Percentiles rank a stretch among this genome's conserved stretches.
These are phyloP conservation scores for Tetracladium marchalianum DNA, from an alignment of 495 filamentous ascomycete species.

Conservation along the genomic window DNA sequence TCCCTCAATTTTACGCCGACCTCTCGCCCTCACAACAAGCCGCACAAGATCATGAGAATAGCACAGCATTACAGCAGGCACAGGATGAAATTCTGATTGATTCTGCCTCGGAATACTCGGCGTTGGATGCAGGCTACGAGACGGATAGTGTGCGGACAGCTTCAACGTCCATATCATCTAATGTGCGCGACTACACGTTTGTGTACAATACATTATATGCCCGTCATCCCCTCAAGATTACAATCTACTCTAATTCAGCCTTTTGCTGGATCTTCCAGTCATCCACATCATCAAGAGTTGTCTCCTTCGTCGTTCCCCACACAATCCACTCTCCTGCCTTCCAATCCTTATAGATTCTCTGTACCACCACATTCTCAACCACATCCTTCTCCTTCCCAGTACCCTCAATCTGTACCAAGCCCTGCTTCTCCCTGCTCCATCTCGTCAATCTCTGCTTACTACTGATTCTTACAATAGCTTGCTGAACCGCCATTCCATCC, in stretches of 20 bases:
- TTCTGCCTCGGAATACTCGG: conserved; percentile 3
- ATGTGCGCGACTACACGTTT: conserved; percentile 23
- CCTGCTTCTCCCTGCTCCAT: conserved; percentile 21
- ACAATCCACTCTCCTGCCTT: conserved; percentile 58
- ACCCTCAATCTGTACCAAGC: conserved; percentile 29
- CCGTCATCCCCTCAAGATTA: neutral
- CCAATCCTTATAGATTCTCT: conserved; percentile 43
- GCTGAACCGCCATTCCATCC: conserved; percentile 42
- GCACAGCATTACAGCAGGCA: conserved; percentile 13
- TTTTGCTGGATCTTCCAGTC: conserved; percentile 9
- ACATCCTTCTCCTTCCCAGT: conserved; percentile 52
- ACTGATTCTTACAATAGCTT: conserved; percentile 63
- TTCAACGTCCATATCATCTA: conserved; percentile 40
- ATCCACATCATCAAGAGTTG: conserved; percentile 38
- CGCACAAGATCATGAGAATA: conserved; percentile 3
- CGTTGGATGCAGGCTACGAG: conserved; percentile 34
- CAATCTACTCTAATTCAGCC: neutral
- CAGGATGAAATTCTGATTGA: conserved; percentile 16
- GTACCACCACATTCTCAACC: conserved; percentile 71
- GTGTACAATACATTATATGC: too few relatives aligned
- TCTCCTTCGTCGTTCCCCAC: conserved; percentile 60
- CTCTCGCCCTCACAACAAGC: conserved; percentile 8
- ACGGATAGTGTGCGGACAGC: conserved; percentile 27
- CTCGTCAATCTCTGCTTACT: conserved; percentile 52
- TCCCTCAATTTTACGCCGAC: too few relatives aligned